Evolutionary conservation across 73 alveolate species (phyloP).

Genomic region (Breviolum minutum): DNA sequence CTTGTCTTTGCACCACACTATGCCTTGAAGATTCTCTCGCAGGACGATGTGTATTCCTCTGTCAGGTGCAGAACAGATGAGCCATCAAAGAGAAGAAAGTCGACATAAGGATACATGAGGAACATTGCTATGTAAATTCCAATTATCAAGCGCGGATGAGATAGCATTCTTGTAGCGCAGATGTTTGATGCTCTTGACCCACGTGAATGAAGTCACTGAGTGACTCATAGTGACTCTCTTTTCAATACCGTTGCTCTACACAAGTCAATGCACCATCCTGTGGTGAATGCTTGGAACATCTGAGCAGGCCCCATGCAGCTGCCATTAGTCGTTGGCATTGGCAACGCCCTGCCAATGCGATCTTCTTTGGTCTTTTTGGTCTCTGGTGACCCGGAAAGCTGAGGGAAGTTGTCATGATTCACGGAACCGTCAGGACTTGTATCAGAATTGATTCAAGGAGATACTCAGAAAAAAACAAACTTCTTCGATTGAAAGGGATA

Average conservation of each 20-base stretch:
- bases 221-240: too few relatives aligned
- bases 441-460: not conserved
- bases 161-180: not conserved
- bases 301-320: conserved; percentile 61
- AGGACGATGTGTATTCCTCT: conserved; percentile 72
- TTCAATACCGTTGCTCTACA: too few relatives aligned
- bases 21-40: not conserved
- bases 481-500: too few relatives aligned
- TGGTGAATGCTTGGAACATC: too few relatives aligned
- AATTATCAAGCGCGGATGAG: too few relatives aligned
- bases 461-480: too few relatives aligned
- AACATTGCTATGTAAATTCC: too few relatives aligned
- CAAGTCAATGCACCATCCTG: too few relatives aligned
- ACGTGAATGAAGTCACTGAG: too few relatives aligned
- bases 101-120: too few relatives aligned
- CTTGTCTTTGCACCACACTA: not conserved
- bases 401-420: not conserved
- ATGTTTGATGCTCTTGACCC: not conserved
- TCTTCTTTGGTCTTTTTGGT: conserved; percentile 67
- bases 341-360: conserved; percentile 65
- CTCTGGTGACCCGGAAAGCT: conserved; percentile 44
- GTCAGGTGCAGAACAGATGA: not conserved
- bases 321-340: conserved; percentile 70
- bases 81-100: too few relatives aligned
- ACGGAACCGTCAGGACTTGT: not conserved